Percentiles rank a stretch among this genome's conserved stretches.
These are phyloP conservation scores for Apiospora hydei DNA, from an alignment of 2,329 filamentous ascomycete genomes.

Conservation along the genomic window DNA sequence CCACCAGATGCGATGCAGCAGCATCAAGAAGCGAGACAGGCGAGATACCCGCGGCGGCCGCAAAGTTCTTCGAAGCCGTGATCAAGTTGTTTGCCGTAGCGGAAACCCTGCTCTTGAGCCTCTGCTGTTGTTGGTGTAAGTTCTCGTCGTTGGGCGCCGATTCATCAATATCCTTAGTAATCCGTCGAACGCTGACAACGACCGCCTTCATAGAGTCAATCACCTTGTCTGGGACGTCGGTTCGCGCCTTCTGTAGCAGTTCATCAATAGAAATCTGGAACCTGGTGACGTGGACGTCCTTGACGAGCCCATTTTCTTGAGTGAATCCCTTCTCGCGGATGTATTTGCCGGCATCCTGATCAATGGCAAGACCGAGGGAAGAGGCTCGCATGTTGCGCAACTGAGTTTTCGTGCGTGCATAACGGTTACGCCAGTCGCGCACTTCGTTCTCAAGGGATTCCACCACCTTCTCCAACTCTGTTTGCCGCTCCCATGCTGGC, in stretches of 20 bases:
- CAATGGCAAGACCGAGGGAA: constrained; percentile 74
- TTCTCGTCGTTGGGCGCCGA: constrained; percentile 61
- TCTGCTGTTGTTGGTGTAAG: constrained; percentile 64
- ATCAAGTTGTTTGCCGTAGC: constrained; percentile 95
- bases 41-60: constrained; percentile 80
- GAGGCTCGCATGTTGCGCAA: constrained; percentile 81
- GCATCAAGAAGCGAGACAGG: constrained; percentile 95
- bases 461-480: constrained; percentile 77
- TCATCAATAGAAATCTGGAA: constrained; percentile 97
- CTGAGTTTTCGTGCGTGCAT: constrained; percentile 87
- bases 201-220: constrained; percentile 89
- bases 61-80: constrained; percentile 92
- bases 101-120: constrained; percentile 84
- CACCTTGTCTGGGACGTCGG: constrained; percentile 75
- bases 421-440: constrained; percentile 88
- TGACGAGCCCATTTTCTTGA: constrained; percentile 78
- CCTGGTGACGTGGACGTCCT: constrained; percentile 91
- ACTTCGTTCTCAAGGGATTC: constrained; percentile 82
- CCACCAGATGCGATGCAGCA: constrained; percentile 87
- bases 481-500: constrained; percentile 81
- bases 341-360: constrained; percentile 73
- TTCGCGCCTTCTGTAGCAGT: constrained; percentile 78
- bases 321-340: constrained; percentile 72
- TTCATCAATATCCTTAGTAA: constrained; percentile 81
- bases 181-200: constrained; percentile 80